Evolutionary conservation across 2,329 filamentous ascomycete species (phyloP), one percentile per base, ranked within the genome.

Genomic region (Xylaria digitata): DNA sequence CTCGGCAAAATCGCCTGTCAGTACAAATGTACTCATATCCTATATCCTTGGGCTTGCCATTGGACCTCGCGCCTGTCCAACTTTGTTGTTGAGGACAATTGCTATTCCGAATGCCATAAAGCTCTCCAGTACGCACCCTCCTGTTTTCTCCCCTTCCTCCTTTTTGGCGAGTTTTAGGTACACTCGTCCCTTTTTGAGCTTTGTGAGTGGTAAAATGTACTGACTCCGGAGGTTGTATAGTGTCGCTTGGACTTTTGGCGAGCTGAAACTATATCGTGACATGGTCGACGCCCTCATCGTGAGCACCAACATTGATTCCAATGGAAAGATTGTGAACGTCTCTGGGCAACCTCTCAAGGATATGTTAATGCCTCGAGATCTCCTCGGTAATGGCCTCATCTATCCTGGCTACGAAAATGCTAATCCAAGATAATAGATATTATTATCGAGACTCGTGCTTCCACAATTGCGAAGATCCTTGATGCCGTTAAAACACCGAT

Each of bases 211-310:
- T 21, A 7, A 15, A 19, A 52, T 17, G 11, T 17, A 48, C 66
- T 68, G n/a, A 68, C 58, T 50, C 23, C 2, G 11, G 50, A 30
- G 11, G 3, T 40, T 43, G 19, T 4, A 26, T 42, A 69, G 67
- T 56, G 62, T 75, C 40, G 72, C 73, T 15, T 76, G 73, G 72
- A 67, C 64, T 2, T 67, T 76, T 45, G 75, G 75, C 1, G 66
- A 71, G 0, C 40, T 68, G 15, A 63, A 70, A 17, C 52, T 75
- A 1, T 74, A 73, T 53, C 62, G 70, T 13, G 61, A 75, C 9
- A 73, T 72, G 69, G 15, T 71, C n/a, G 68, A 75, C 23, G 64
- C 66, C 0, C 61, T 76, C 15, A 71, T 73, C 21, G 49, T 72
- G 30, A 74, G 62, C 59, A 48, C 66, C 21, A 71, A 68, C 48